Evolutionary conservation across 1,139 yeast species (phyloP), one percentile per base, ranked within the genome.

Genomic region (Arxiozyma slooffiae): DNA sequence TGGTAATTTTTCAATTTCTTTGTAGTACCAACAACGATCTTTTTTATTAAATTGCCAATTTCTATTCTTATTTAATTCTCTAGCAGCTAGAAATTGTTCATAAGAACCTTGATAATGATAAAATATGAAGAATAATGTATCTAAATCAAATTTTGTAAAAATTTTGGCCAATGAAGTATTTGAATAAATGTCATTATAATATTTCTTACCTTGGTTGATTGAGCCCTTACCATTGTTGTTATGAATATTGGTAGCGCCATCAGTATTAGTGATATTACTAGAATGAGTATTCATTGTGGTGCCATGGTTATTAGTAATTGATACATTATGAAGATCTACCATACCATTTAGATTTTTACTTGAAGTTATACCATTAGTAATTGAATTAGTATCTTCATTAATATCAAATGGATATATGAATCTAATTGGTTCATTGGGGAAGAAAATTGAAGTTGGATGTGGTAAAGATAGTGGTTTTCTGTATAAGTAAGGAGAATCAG

Each of bases 41-140:
- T 79, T 79, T 52, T 76, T 79, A 68, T 90, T 89, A 71, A 82
- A 94, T 49, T 81, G 72, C 99, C 99, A 92, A 37, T 95, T 89
- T 62, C 97, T 78, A 41, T 61, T 60, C 55, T 75, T 76, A 53
- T 80, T 76, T 55, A 92, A 75, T 69, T 92, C 97, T 58, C 79
- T 77, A 3, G 97, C 95, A 8, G 97, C 89, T 54, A 87, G 76
- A 65, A 81, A 82, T 67, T 87, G 90, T 56, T 81, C 78, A 60
- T 82, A 82, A 9, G 82, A 74, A 22, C 82, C 84, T 58, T 79
- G 83, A 50, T 80, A 75, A 65, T 70, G 94, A 70, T 94, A 92
- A 69, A 94, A 92, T 53, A 94, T 85, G 73, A 87, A 94, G 61
- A 92, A 90, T 58, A 92, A 71, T 1, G 98, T 90, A 64, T 90